These are phyloP conservation scores for Candida gigantensis DNA, from an alignment of 1,139 yeast species.

Conservation along the genomic window DNA sequence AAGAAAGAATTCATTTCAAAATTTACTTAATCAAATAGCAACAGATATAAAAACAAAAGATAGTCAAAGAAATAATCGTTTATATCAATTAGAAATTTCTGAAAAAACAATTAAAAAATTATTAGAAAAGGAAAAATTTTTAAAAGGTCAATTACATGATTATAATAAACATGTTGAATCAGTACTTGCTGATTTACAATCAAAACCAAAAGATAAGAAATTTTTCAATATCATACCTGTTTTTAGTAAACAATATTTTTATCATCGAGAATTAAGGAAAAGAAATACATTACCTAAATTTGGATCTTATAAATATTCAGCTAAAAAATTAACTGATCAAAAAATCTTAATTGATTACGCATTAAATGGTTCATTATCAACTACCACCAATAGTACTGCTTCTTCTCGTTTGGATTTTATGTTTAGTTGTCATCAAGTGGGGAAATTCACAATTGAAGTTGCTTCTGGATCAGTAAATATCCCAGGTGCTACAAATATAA, in stretches of 20 bases:
- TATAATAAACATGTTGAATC: slow-evolving; percentile 71
- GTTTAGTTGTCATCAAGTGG: slow-evolving; percentile 75
- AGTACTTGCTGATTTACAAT: slow-evolving; percentile 64
- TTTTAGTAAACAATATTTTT: slow-evolving; percentile 78
- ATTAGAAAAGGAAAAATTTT: slow-evolving; percentile 59
- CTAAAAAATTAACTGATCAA: slow-evolving; percentile 73
- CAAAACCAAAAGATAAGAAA: slow-evolving; percentile 51
- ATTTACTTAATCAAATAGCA: slow-evolving; percentile 78
- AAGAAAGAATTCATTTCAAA: slow-evolving; percentile 75
- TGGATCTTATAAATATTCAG: slow-evolving; percentile 82
- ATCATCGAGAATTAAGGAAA: slow-evolving; percentile 69
- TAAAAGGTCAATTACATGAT: slow-evolving; percentile 61
- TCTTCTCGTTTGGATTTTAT: slow-evolving; percentile 72
- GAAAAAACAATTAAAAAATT: slow-evolving; percentile 60
- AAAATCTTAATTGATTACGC: slow-evolving; percentile 64
- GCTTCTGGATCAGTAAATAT: slow-evolving; percentile 45
- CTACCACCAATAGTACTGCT: slow-evolving; percentile 18
- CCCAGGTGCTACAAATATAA: slow-evolving; percentile 53
- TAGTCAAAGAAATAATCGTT: slow-evolving; percentile 62
- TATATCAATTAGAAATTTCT: slow-evolving; percentile 62
- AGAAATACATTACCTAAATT: slow-evolving; percentile 70
- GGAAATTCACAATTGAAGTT: slow-evolving; percentile 70
- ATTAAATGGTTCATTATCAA: slow-evolving; percentile 31
- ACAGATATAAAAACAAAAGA: slow-evolving; percentile 80
- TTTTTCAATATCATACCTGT: slow-evolving; percentile 57